Evolutionary conservation across 2,329 filamentous ascomycete genomes (phyloP), one percentile per base, ranked within the genome.

Genomic region (Xylariaceae sp.): DNA sequence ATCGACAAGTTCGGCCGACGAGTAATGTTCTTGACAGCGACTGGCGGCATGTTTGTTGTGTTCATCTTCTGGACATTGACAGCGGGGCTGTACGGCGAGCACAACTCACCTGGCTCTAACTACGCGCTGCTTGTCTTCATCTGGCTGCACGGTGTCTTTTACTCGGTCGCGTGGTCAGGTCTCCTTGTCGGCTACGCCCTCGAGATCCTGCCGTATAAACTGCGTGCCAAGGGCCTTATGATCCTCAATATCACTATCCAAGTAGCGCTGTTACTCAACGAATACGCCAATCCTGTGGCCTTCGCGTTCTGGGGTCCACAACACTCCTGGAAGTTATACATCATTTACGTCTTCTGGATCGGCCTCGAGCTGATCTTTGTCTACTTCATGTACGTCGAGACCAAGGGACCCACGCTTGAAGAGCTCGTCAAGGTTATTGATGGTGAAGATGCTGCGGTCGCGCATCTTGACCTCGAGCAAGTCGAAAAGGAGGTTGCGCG

Each of bases 401-500:
- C 84, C 32, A 79, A 78, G 60, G 83, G 84, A 26, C 81, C 82
- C 2, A 86, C 84, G 15, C 82, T 87, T 29, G 84, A 87, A 71
- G 84, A 87, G 70, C 77, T 88, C 42, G 83, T 82, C 66, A 83
- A 82, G 72, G 79, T 87, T 71, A 87, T 87, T 69, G 84, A 87
- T 61, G 84, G 83, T 32, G 80, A 85, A 26, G 72, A 79, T 15
- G 83, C 81, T 29, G 61, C 71, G 39, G 78, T 80, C 13, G 77
- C 73, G 5, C 72, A 74, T 53, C 54, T 81, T 49, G 74, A 81
- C 61, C 64, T 80, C 33, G 68, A 71, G 36, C 69, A 76, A 66
- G 68, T 77, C 47, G 75, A 78, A 68, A 76, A 78, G 68, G 75
- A 78, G 60, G 55, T 66, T 1, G 61, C 59, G 13, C 60, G 65